Conservation (phyloP, 805 yeast species). For the Candida boleticola region DNA sequence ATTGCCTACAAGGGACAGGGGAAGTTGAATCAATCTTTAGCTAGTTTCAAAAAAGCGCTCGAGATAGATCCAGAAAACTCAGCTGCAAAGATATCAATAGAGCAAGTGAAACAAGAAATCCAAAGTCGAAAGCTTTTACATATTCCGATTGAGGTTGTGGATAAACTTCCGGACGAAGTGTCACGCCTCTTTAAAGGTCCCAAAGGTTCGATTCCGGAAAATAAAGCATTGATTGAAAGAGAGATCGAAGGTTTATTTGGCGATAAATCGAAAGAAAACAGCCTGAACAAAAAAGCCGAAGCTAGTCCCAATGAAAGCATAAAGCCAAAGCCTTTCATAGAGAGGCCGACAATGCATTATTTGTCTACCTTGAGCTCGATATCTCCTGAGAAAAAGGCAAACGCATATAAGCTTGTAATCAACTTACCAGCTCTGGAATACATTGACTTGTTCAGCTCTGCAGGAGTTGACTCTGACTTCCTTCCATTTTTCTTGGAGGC, state of each 20-base stretch:
- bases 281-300: background rate
- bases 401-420: slow-evolving; percentile 38
- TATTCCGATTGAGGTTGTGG: slow-evolving; percentile 43
- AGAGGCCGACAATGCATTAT: slow-evolving; percentile 23
- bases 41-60: slow-evolving; percentile 35
- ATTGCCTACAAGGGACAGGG: slow-evolving; percentile 33
- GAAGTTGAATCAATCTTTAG: slow-evolving; percentile 20
- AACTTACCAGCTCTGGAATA: slow-evolving; percentile 22
- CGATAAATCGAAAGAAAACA: no score
- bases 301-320: background rate
- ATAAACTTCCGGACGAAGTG: slow-evolving; percentile 40
- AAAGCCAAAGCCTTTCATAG: slow-evolving; percentile 10
- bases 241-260: slow-evolving; percentile 16
- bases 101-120: slow-evolving; percentile 1
- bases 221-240: background rate
- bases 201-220: background rate
- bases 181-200: slow-evolving; percentile 3
- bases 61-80: slow-evolving; percentile 40
- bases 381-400: slow-evolving; percentile 21
- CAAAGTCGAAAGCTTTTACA: slow-evolving; percentile 5
- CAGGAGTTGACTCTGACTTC: slow-evolving; percentile 51
- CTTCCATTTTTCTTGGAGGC: slow-evolving; percentile 50
- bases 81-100: slow-evolving; percentile 37
- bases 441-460: slow-evolving; percentile 29
- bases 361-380: slow-evolving; percentile 23